phyloP scores from a whole-genome alignment of 1,139 yeast species.

The Suhomyces maxii region DNA sequence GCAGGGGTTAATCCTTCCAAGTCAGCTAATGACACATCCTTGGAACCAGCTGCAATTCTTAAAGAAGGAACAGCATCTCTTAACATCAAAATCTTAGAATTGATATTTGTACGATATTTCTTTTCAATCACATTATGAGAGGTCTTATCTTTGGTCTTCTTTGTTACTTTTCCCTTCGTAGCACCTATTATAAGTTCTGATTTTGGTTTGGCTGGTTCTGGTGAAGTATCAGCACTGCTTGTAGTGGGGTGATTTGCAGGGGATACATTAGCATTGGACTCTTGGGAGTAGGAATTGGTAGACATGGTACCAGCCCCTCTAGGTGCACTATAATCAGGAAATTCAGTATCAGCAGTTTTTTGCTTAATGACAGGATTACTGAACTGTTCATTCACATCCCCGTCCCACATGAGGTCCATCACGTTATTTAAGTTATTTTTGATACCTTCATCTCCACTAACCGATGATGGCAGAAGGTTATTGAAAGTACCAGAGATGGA shows the following conservation, averaged over 20 bases:
- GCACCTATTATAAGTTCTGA: slow-evolving; percentile 1
- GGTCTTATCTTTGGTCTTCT: slow-evolving; percentile 52
- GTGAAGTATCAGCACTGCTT: slow-evolving; percentile 36
- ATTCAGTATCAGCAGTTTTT: background rate
- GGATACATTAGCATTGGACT: slow-evolving; percentile 20
- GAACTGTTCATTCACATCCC: background rate
- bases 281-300: slow-evolving; percentile 19
- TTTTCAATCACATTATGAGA: slow-evolving; percentile 83
- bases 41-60: slow-evolving; percentile 46
- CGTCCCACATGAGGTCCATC: slow-evolving; percentile 9
- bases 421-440: slow-evolving; percentile 4
- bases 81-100: slow-evolving; percentile 67
- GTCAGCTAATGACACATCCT: slow-evolving; percentile 45
- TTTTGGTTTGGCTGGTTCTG: slow-evolving; percentile 22
- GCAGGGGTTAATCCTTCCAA: slow-evolving; percentile 91
- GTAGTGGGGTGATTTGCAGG: slow-evolving; percentile 33
- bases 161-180: slow-evolving; percentile 25
- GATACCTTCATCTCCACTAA: slow-evolving; percentile 15
- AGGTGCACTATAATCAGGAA: background rate
- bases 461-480: slow-evolving; percentile 18
- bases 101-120: slow-evolving; percentile 74
- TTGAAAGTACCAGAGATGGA: slow-evolving; percentile 30
- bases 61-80: slow-evolving; percentile 75
- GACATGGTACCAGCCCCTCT: slow-evolving; percentile 14
- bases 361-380: background rate